These are phyloP conservation scores for Physcomitrellopsis africana DNA, from an alignment of 225 moss, liverwort and hornwort genomes.

Conservation along the genomic window DNA sequence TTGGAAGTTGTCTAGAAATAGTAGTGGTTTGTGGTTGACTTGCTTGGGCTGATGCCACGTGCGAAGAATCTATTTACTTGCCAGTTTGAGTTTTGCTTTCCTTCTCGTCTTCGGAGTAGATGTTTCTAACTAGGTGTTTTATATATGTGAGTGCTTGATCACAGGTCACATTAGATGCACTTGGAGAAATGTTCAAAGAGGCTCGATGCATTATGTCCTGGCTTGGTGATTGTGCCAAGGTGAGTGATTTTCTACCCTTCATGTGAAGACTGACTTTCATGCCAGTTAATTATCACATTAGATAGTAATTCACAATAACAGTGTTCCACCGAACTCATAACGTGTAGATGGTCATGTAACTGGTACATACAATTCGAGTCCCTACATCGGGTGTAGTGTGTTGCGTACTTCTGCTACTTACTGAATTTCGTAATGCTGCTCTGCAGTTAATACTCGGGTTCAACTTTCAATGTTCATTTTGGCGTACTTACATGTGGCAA, in stretches of 20 bases:
- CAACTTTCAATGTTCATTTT: neutral
- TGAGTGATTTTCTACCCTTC: slow-evolving; percentile 18
- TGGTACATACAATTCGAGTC: slow-evolving; percentile 5
- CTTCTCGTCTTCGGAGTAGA: neutral
- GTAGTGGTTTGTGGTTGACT: neutral
- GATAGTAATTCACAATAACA: slow-evolving; percentile 1
- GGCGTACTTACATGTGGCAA: neutral
- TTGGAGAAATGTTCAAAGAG: slow-evolving; percentile 91
- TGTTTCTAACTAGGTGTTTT: neutral
- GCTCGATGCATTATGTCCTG: slow-evolving; percentile 88
- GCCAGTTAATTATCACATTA: slow-evolving; percentile 4
- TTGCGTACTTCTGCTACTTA: neutral
- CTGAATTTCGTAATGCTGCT: neutral
- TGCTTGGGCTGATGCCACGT: slow-evolving; percentile 14
- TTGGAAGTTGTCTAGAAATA: neutral
- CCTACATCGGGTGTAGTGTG: neutral
- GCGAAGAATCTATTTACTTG: neutral
- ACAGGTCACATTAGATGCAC: slow-evolving; percentile 64
- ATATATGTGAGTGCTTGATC: slow-evolving; percentile 19
- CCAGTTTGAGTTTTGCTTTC: neutral
- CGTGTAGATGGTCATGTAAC: slow-evolving; percentile 5
- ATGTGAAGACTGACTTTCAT: neutral
- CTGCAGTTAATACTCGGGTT: neutral
- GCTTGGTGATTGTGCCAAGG: slow-evolving; percentile 95
- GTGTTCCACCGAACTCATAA: neutral